A percentile compares a stretch with the other conserved stretches of the same genome.
These are phyloP conservation scores for Penicillium dipodomyicola DNA, from an alignment of 495 filamentous ascomycete species.

Conservation along the genomic window DNA sequence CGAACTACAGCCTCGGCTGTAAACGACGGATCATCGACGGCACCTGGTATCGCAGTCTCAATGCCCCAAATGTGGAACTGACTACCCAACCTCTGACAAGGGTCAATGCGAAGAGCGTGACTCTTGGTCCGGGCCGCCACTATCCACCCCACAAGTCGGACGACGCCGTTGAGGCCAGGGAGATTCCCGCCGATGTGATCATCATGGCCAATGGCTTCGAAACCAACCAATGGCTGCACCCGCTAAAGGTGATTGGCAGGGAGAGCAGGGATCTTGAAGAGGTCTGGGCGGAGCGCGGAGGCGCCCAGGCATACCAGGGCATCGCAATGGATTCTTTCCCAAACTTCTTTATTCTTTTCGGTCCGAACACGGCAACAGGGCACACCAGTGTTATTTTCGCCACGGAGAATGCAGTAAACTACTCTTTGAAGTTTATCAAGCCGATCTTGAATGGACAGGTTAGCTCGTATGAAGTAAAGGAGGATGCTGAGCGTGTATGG, in stretches of 20 bases:
- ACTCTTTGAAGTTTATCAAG: slow-evolving; percentile 44
- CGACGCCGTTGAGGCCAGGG: slow-evolving; percentile 32
- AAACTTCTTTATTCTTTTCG: slow-evolving; percentile 67
- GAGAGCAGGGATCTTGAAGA: slow-evolving; percentile 49
- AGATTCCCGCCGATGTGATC: slow-evolving; percentile 57
- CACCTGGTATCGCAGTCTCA: slow-evolving; percentile 53
- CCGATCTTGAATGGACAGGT: slow-evolving; percentile 41
- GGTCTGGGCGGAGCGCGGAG: slow-evolving; percentile 57
- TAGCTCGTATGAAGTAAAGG: slow-evolving; percentile 44
- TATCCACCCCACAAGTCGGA: slow-evolving; percentile 43
- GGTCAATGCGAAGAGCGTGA: slow-evolving; percentile 49
- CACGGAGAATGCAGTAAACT: slow-evolving; percentile 58
- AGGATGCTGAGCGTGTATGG: slow-evolving; percentile 54
- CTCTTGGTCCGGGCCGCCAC: slow-evolving; percentile 49
- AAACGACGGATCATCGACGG: slow-evolving; percentile 60
- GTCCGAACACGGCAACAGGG: slow-evolving; percentile 64
- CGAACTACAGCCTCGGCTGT: slow-evolving; percentile 61
- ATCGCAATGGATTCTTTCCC: slow-evolving; percentile 64
- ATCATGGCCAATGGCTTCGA: slow-evolving; percentile 59
- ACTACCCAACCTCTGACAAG: slow-evolving; percentile 53
- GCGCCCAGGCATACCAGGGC: slow-evolving; percentile 61
- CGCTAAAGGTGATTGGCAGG: slow-evolving; percentile 42
- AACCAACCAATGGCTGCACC: slow-evolving; percentile 41
- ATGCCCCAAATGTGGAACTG: slow-evolving; percentile 54
- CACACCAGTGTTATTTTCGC: slow-evolving; percentile 61